Evolutionary conservation across 1,284 basidiomycete genomes (phyloP), one percentile per base, ranked within the genome.

Genomic region (Xerocomus amazonicus): DNA sequence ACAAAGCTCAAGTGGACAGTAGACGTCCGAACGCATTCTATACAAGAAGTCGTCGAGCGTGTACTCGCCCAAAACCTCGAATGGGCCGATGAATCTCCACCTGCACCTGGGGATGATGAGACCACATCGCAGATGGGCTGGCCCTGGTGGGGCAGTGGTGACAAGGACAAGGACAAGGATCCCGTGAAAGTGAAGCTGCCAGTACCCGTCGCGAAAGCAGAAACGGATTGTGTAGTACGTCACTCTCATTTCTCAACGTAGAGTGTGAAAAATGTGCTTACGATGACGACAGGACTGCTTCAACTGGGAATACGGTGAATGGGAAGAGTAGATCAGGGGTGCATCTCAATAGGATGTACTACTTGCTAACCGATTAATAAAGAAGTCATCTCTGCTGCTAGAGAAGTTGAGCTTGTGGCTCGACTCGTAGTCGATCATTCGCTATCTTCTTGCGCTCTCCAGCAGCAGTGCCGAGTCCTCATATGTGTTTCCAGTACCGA

Each of bases 1-100:
- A 80, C 79, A 9, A 81, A 86, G 62, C 77, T 90, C 33, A 83
- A 84, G 4, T 98, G 96, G 96, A 70, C 74, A 13, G 85, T 88
- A 32, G 84, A 89, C 57, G 66, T 92, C n/a, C 74, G 84, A 41
- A 85, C 80, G 33, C 94, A 97, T 63, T 72, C 80, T 6, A 94
- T 97, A 60, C 78, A 76, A 42, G 77, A 84, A 41, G 71, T 96
- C 39, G 83, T 96, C 55, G 80, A 86, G 31, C 78, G 83, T 51
- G 66, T 97, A 6, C 69, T 97, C 6, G 73, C 77, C 28, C 76
- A 83, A 43, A 85, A 92, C 47, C 85, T 85, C 77, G 79, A 84
- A 26, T 72, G 69, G 42, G 68, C 66, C 17, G 70, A 70, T 27
- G 70, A 68, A 26, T n/a, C n/a, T n/a, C n/a, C n/a, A n/a, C 50